These are phyloP conservation scores for Coemansia asiatica DNA, from an alignment of 192 early-diverging fungal genomes.

Conservation along the genomic window DNA sequence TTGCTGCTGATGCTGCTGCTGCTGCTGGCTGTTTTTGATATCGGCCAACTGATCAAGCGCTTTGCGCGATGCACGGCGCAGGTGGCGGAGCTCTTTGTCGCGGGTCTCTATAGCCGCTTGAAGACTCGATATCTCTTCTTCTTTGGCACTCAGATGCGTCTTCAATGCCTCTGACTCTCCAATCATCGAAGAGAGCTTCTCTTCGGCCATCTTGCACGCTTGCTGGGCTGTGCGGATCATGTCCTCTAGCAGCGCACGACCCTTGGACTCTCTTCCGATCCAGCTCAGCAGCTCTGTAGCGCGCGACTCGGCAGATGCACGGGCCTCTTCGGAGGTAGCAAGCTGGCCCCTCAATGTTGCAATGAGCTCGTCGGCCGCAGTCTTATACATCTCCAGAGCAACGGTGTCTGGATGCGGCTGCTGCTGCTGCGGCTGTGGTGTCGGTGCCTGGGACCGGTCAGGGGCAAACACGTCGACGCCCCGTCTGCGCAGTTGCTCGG, in stretches of 20 bases:
- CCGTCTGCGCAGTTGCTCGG: conserved; percentile 39
- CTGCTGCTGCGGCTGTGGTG: conserved; percentile 13
- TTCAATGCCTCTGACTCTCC: conserved; percentile 23
- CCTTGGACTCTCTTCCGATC: conserved; percentile 57
- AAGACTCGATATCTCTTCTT: conserved; percentile 27
- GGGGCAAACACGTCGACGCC: conserved; percentile 20
- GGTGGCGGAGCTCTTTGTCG: conserved; percentile 49
- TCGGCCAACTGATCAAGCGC: conserved; percentile 53
- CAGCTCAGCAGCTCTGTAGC: conserved; percentile 50
- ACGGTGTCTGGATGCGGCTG: background rate
- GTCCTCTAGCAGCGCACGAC: conserved; percentile 53
- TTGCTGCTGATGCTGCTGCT: conserved; percentile 13
- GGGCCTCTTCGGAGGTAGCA: conserved; percentile 17
- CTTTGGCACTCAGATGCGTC: conserved; percentile 17
- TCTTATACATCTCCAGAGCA: conserved; percentile 37
- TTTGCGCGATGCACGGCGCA: conserved; percentile 54
- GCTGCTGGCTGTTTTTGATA: conserved; percentile 21
- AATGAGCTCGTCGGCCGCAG: conserved; percentile 34
- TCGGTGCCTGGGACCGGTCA: background rate
- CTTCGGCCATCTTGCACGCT: conserved; percentile 52
- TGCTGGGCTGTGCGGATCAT: conserved; percentile 56
- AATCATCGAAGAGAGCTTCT: conserved; percentile 33
- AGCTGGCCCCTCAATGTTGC: conserved; percentile 34
- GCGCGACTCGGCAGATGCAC: conserved; percentile 40
- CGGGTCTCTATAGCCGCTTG: conserved; percentile 38